Evolutionary conservation across 352 stramenopile genomes (phyloP), one percentile per base, ranked within the genome.

Genomic region (Phytophthora tubulina): DNA sequence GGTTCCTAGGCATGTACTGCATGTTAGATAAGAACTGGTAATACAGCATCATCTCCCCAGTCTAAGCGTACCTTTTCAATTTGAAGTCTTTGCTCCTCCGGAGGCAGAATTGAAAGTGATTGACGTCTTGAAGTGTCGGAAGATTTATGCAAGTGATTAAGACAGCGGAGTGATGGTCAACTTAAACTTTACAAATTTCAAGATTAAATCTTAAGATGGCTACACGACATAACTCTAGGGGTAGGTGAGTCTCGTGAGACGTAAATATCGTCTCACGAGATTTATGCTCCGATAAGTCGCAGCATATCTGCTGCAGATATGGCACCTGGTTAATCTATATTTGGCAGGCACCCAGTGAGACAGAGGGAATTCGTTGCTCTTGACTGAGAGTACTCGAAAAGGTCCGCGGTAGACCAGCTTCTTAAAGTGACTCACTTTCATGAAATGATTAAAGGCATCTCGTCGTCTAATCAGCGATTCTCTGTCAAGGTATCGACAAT

Each of bases 91-190:
- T 27, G 21, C 21, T 27, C 21, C 9, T 48, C 17, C 4, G 10
- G 9, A 11, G n/a, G 36, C 52, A 21, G 52, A 60, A 39, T 61
- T 3, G 31, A 61, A 30, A 61, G 21, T 51, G 53, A 60, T 3
- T 17, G 39, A 51, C 21, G 21, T 4, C 4, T 51, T 51, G 27
- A 21, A 5, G 35, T 48, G 35, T 51, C 45, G 3, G 21, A 33
- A 51, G 6, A 51, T 51, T 13, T 51, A 51, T 33, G 45, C 45
- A 51, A 51, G 17, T 31, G 45, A 13, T n/a, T 51, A 51, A 33
- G 45, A 51, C 45, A 11, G 7, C 11, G 36, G 21, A 27, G 21
- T 27, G 45, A 51, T 51, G 45, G 45, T 35, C 45, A 31, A 30
- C n/a, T 15, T 35, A 51, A 4, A 51, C 45, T n/a, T 13, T 51